Evolutionary conservation across 345 rosid genomes (phyloP).

Genomic region (Moricandia moricandioides): DNA sequence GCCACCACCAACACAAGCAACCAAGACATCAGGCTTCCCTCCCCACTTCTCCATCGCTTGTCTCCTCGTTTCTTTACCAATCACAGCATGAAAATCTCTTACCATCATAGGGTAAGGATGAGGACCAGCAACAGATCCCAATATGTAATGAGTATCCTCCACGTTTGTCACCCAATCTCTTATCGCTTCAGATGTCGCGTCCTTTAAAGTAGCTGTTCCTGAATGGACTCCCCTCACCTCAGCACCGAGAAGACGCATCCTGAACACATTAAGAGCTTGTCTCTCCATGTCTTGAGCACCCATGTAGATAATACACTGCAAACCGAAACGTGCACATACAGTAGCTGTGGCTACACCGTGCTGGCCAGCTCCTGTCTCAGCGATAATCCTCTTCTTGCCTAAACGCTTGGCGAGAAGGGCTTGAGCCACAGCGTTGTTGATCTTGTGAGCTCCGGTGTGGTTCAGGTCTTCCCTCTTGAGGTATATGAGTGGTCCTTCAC

Average conservation of each 20-base stretch:
- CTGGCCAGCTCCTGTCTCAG: conserved; percentile 98
- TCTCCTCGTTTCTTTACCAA: conserved; percentile 83
- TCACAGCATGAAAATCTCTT: conserved; percentile 88
- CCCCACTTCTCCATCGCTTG: conserved; percentile 96
- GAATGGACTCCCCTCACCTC: conserved; percentile 79
- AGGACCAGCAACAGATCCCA: conserved; percentile 97
- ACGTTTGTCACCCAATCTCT: conserved; percentile 95
- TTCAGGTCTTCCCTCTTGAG: conserved; percentile 95
- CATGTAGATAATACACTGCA: conserved; percentile 84
- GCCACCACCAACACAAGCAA: conserved; percentile 96
- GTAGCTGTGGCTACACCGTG: conserved; percentile 99
- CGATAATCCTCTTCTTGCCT: conserved; percentile 81
- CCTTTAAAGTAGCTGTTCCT: conserved; percentile 73
- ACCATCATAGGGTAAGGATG: conserved; percentile 99
- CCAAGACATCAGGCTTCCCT: conserved; percentile 89
- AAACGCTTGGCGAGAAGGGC: conserved; percentile 81
- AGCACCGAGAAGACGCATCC: conserved; percentile 93
- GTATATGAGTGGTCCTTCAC: conserved; percentile 79
- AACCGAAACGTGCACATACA: conserved; percentile 88
- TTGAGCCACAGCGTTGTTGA: conserved; percentile 89
- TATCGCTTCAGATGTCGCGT: conserved; percentile 75
- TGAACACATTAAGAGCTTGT: conserved; percentile 86
- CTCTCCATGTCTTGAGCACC: conserved; percentile 98
- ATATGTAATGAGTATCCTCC: conserved; percentile 86
- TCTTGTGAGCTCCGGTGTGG: conserved; percentile 93